A percentile compares a stretch with the other conserved stretches of the same genome.
phyloP scores from a whole-genome alignment of 176 grass and related monocot species.

The Bromus sterilis region DNA sequence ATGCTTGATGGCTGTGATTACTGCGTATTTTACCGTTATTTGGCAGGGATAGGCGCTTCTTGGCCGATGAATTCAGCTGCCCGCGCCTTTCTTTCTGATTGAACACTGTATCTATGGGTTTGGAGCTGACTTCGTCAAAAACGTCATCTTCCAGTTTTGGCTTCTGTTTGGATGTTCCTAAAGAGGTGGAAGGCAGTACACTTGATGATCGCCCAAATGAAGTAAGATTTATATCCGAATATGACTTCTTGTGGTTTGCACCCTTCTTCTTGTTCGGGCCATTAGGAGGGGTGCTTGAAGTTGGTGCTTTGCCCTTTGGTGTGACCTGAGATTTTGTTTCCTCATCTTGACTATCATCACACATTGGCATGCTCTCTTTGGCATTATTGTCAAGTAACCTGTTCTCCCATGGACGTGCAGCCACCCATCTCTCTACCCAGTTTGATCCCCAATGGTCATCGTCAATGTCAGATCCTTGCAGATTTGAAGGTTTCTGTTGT shows the following conservation, averaged over 20 bases:
- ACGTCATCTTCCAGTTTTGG: constrained; percentile 33
- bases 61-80: constrained; percentile 36
- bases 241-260: constrained; percentile 38
- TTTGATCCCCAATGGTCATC: constrained; percentile 89
- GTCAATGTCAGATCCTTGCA: constrained; percentile 47
- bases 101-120: constrained; percentile 30
- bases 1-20: background rate
- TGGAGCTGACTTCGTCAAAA: constrained; percentile 69
- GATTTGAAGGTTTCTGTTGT: constrained; percentile 35
- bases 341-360: constrained; percentile 45
- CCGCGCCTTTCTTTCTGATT: constrained; percentile 50
- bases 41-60: constrained; percentile 70
- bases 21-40: constrained; percentile 39
- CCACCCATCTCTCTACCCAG: constrained; percentile 99
- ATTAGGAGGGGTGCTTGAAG: constrained; percentile 13
- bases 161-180: constrained; percentile 46
- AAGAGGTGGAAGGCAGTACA: constrained; percentile 40
- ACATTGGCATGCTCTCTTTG: constrained; percentile 42
- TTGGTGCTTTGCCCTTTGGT: constrained; percentile 34
- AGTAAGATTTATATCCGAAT: constrained; percentile 65
- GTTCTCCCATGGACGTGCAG: constrained; percentile 94
- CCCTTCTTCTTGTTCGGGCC: constrained; percentile 45
- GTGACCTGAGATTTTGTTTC: constrained; percentile 39
- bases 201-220: constrained; percentile 34
- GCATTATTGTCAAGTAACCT: constrained; percentile 63